Percentiles rank a stretch among this genome's conserved stretches.
Conservation (phyloP, 345 rosid genomes). For the Linum lewisii region DNA sequence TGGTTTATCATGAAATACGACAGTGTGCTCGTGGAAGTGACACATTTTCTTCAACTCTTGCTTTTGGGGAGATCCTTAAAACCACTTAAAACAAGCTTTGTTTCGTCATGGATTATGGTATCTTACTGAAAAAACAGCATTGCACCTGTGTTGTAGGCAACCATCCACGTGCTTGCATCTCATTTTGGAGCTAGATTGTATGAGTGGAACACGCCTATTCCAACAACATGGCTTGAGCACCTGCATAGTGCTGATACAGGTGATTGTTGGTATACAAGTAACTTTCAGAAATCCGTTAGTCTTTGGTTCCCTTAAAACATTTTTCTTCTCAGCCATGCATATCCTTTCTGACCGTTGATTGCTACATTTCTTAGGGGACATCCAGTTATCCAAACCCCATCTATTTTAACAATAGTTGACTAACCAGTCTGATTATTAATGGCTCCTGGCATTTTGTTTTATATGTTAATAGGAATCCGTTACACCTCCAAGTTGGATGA, state of each 20-base stretch:
- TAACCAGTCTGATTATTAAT: slow-evolving; percentile 2
- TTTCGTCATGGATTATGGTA: background rate
- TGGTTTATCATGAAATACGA: background rate
- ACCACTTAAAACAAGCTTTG: background rate
- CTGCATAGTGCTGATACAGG: slow-evolving; percentile 60
- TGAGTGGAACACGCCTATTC: slow-evolving; percentile 94
- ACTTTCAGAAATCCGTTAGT: background rate
- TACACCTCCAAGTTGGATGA: slow-evolving; percentile 91
- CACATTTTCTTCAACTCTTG: background rate
- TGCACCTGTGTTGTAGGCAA: slow-evolving; percentile 35
- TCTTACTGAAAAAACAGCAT: background rate
- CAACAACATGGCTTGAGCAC: slow-evolving; percentile 91
- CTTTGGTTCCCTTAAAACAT: background rate
- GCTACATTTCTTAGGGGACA: background rate
- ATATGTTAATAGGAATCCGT: slow-evolving; percentile 38
- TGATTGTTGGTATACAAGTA: slow-evolving; percentile 11
- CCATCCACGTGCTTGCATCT: slow-evolving; percentile 61
- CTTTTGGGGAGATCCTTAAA: background rate
- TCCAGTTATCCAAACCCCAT: background rate
- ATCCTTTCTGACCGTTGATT: slow-evolving; percentile 2
- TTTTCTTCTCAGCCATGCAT: background rate
- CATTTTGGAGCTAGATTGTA: slow-evolving; percentile 55
- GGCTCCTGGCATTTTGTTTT: slow-evolving; percentile 14
- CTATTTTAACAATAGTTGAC: background rate
- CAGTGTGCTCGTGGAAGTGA: background rate